Evolutionary conservation across 2,329 filamentous ascomycete genomes (phyloP), one percentile per base, ranked within the genome.

Genomic region (Paramyrothecium roridum): DNA sequence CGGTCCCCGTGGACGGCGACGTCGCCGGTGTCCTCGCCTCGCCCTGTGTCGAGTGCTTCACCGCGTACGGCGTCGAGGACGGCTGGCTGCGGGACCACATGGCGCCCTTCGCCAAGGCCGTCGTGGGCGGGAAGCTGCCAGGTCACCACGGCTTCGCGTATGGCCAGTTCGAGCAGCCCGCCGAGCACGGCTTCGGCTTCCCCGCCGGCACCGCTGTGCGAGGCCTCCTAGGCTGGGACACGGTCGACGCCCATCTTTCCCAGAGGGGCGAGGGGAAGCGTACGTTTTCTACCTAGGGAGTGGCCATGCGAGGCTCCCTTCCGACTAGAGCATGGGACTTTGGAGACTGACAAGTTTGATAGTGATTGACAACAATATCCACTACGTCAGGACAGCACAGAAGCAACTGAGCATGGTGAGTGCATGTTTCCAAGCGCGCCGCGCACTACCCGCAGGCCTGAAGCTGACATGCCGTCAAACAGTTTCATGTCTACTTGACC

Each of bases 171-270:
- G 63, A 64, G 20, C 62, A 67, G n/a, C 64, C 67, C 19, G 60
- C 64, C 2, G 59, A 69, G 48, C 63, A 63, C 3, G 62, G 65
- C 30, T 65, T 66, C 19, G 60, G 63, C 17, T 59, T 63, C 12
- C 61, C 68, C 22, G 61, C 65, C 50, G 70, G 65, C 3, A 63
- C 62, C 33, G 67, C 69, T 13, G 70, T 66, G 16, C 61, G 67
- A 53, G 59, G 73, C 56, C 55, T 76, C 22, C 56, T 75, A 40
- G 73, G 73, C 6, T 76, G 73, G 73, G 72, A 76, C 19, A 72
- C 67, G 56, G 71, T 66, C 57, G 70, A 72, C 43, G 73, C 68
- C 20, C 73, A 76, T 59, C 45, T 71, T 33, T 63, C 67, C 17
- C 62, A 73, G 53, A 67, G 65, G 30, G 68, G 64, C 22, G 62